Base-by-base conservation (phyloP, 345 rosid species). In the Limnanthes douglasii region DNA sequence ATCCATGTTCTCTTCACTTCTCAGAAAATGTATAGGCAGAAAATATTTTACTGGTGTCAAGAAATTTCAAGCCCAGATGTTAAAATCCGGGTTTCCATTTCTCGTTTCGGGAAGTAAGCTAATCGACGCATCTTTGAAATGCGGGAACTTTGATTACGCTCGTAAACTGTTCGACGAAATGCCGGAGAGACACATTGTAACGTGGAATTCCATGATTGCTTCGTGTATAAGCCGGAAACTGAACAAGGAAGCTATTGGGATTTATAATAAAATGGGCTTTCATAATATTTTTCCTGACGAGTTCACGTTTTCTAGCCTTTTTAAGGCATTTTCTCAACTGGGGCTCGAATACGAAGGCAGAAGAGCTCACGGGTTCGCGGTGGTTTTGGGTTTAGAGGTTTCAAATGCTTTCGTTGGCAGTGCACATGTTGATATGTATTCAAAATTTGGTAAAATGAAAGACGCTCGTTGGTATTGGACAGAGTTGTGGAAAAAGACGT, bases 141-240 rank as follows among this genome's bases (percentile, higher is more conserved):
- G 78, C 22, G 75, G 73, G 18, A 31, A 56, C 22, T 13, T 54
- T n/a, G 21, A 39, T 12, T 60, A 66, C 21, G 85, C 85, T 0
- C 69, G 68, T 25, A 22, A 52, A 4, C 10, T 77, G 62, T 74
- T 82, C 55, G 90, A 69, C 42, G 68, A 32, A 69, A 66, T 82
- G 76, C 44, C 59, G 7, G 59, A 60, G 0, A 60, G 72, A 34
- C 81, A 73, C 23, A 56, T 63, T 4, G 68, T 70, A 20, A 65
- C 69, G 1, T 73, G 82, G 73, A 73, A 73, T 56, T 65, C 73
- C 11, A 25, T 73, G 36, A 66, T 73, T 29, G 53, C 82, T 3
- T 60, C 65, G 46, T 57, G 30, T 11, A 44, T 66, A 14, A 50
- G 34, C 50, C 37, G 41, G 10, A 54, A 38, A 21, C 57, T 52